These are phyloP conservation scores for Didymella glomerata DNA, from an alignment of 2,329 filamentous ascomycete species.

Conservation along the genomic window DNA sequence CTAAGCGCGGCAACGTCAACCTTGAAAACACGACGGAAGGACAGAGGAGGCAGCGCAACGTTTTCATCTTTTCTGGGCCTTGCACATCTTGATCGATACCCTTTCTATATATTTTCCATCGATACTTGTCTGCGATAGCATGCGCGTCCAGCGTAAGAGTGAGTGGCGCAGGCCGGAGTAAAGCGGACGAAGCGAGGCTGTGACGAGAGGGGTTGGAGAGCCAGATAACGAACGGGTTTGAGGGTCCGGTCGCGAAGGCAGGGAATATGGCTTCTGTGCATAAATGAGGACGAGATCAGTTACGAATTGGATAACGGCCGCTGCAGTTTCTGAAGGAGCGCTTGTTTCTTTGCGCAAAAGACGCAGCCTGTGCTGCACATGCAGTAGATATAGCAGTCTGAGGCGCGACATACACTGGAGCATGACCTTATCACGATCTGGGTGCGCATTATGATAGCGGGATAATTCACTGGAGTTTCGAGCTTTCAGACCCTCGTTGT, in stretches of 20 bases:
- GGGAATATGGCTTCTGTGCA: slow-evolving; percentile 1
- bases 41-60: slow-evolving; percentile 7
- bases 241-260: no score
- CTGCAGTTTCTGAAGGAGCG: neutral
- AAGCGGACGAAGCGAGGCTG: neutral
- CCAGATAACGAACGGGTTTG: no score
- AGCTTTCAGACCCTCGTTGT: neutral
- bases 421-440: slow-evolving; percentile 13
- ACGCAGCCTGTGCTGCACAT: slow-evolving; percentile 1
- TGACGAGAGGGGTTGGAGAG: neutral
- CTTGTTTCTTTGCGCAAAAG: slow-evolving; percentile 4
- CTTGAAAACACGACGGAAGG: neutral
- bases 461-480: slow-evolving; percentile 19
- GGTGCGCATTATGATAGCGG: slow-evolving; percentile 14
- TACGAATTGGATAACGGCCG: slow-evolving; percentile 19
- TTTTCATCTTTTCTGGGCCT: slow-evolving; percentile 18
- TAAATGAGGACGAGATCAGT: slow-evolving; percentile 6
- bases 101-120: slow-evolving; percentile 35
- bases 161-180: neutral
- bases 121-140: slow-evolving; percentile 18
- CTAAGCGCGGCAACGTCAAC: slow-evolving; percentile 32
- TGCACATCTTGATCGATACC: slow-evolving; percentile 43
- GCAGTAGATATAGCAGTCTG: slow-evolving; percentile 17
- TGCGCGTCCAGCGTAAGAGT: slow-evolving; percentile 9
- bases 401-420: slow-evolving; percentile 8